Percentiles rank a stretch among this genome's conserved stretches.
These are phyloP conservation scores for Hypomyces perniciosus DNA, from an alignment of 2,329 filamentous ascomycete genomes.

Conservation along the genomic window DNA sequence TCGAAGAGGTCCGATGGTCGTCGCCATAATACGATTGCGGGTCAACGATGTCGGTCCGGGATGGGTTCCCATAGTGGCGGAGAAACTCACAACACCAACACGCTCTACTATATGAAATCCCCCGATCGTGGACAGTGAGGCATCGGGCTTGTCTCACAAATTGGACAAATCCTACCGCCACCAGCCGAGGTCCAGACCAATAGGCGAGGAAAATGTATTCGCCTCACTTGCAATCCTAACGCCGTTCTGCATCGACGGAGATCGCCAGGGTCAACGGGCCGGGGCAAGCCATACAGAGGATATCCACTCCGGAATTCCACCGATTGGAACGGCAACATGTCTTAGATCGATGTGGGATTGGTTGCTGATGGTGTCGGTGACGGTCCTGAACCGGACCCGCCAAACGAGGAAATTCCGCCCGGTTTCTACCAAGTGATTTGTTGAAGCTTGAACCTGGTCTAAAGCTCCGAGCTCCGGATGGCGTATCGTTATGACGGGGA, in stretches of 20 bases:
- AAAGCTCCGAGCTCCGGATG: background rate
- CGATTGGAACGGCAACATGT: conserved; percentile 4
- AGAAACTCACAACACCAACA: background rate
- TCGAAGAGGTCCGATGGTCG: background rate
- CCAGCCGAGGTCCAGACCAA: no score
- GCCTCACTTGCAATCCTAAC: no score
- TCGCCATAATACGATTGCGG: background rate
- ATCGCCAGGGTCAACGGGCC: background rate
- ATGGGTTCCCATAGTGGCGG: background rate
- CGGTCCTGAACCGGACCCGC: conserved; percentile 6
- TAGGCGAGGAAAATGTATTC: no score
- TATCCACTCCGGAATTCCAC: conserved; percentile 3
- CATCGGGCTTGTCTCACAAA: background rate
- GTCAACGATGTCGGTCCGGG: conserved; percentile 1
- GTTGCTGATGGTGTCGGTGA: background rate
- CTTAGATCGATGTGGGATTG: background rate
- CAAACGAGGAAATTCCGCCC: conserved; percentile 10
- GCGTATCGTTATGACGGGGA: background rate
- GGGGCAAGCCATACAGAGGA: background rate
- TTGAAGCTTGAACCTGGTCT: background rate
- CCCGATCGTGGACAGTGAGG: background rate
- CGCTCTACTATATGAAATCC: no score
- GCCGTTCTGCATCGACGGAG: no score
- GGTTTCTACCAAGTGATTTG: background rate
- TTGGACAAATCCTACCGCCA: background rate